Evolutionary conservation across 306 rosid species (phyloP).

Genomic region (Echinosophora koreensis): DNA sequence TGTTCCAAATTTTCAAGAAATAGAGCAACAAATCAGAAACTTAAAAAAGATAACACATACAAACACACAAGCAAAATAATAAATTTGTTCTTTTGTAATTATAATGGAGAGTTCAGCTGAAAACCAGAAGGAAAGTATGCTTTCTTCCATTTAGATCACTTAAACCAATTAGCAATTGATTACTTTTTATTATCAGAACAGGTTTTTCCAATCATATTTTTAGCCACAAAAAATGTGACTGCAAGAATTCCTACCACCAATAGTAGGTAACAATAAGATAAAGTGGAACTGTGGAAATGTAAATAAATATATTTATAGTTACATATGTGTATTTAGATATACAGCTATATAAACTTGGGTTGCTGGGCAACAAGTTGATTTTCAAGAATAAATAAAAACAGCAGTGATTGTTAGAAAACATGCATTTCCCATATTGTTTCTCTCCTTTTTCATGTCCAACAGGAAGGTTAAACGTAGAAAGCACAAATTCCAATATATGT

Average conservation of each 20-base stretch:
- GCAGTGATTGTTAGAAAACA: constrained; percentile 15
- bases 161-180: constrained; percentile 15
- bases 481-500: neutral
- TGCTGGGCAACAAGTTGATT: neutral
- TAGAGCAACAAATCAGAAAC: constrained; percentile 45
- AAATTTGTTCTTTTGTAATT: neutral
- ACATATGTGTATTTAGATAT: neutral
- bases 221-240: constrained; percentile 3
- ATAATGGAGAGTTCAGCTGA: constrained; percentile 19
- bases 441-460: constrained; percentile 26
- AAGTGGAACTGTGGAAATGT: neutral
- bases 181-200: constrained; percentile 4
- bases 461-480: constrained; percentile 38
- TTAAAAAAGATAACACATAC: neutral
- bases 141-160: constrained; percentile 29
- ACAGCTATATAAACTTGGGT: neutral
- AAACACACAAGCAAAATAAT: constrained; percentile 15
- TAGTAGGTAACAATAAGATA: constrained; percentile 9
- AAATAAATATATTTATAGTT: constrained; percentile 6
- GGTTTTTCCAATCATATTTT: constrained; percentile 30
- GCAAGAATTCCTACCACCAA: neutral
- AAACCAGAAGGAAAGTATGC: constrained; percentile 18
- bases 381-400: constrained; percentile 24
- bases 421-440: constrained; percentile 3
- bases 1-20: constrained; percentile 55